Evolutionary conservation across 139 green algal species (phyloP).

Genomic region (Nannochloris sp.): DNA sequence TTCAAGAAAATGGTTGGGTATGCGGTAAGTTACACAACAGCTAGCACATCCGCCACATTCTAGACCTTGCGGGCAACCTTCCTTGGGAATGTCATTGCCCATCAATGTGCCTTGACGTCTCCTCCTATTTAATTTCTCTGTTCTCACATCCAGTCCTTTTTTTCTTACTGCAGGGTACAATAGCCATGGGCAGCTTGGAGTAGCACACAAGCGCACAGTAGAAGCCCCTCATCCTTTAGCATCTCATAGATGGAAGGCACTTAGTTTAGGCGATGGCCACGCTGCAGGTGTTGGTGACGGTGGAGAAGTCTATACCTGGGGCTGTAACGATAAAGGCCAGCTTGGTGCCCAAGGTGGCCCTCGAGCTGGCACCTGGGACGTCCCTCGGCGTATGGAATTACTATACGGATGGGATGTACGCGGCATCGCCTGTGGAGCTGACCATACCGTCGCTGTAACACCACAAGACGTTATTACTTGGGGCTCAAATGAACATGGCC

Average conservation of each 20-base stretch:
- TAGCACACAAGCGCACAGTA: constrained; percentile 29
- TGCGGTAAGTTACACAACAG: constrained; percentile 50
- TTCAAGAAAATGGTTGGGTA: constrained; percentile 71
- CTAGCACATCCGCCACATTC: not conserved
- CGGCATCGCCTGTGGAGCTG: constrained; percentile 32
- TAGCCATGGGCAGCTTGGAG: constrained; percentile 33
- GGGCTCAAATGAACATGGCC: constrained; percentile 70
- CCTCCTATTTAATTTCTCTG: not conserved
- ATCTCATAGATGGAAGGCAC: constrained; percentile 50
- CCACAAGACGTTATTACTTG: constrained; percentile 70
- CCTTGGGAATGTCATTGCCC: too few species aligned
- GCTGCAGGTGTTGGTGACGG: constrained; percentile 42
- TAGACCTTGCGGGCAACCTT: too few species aligned
- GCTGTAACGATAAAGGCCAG: constrained; percentile 55
- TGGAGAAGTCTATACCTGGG: constrained; percentile 76
- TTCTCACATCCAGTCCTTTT: not conserved
- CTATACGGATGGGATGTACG: constrained; percentile 50
- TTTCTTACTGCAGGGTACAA: constrained; percentile 23
- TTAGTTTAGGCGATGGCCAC: constrained; percentile 64
- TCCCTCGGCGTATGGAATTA: constrained; percentile 48
- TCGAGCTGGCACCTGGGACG: constrained; percentile 26
- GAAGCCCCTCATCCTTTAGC: constrained; percentile 42
- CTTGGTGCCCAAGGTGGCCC: constrained; percentile 31
- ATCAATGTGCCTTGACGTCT: not conserved
- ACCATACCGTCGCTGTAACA: constrained; percentile 75